phyloP scores from a whole-genome alignment of 208 protist genomes.

The Trypanosoma platydactyli region DNA sequence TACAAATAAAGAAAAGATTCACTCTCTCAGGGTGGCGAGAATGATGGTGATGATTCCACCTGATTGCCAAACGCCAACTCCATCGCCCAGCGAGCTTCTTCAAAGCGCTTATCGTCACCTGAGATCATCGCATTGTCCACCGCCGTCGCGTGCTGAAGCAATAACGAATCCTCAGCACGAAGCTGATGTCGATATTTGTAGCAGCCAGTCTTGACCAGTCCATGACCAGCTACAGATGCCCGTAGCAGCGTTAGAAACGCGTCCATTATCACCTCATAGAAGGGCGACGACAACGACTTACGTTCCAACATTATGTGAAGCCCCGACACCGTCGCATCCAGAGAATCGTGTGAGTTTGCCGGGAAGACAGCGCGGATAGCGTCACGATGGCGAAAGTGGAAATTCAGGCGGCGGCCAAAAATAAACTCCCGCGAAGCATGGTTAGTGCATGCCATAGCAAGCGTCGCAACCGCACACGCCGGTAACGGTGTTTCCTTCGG shows the following conservation, averaged over 20 bases:
- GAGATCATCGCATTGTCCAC: constrained; percentile 78
- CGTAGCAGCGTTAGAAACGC: constrained; percentile 74
- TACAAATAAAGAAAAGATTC: not conserved
- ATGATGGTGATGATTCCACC: not conserved
- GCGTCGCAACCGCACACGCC: constrained; percentile 34
- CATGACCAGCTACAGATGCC: constrained; percentile 60
- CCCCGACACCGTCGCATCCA: constrained; percentile 55
- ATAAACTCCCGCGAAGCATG: constrained; percentile 74
- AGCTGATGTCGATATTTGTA: constrained; percentile 52
- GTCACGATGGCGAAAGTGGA: constrained; percentile 69
- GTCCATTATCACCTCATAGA: constrained; percentile 89
- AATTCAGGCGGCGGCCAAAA: constrained; percentile 75
- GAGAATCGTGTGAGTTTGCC: constrained; percentile 19
- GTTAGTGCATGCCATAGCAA: constrained; percentile 62
- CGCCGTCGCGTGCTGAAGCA: constrained; percentile 49
- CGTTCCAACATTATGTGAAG: constrained; percentile 55
- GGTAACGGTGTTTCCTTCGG: constrained; percentile 53
- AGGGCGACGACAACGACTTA: constrained; percentile 39
- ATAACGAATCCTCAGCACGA: constrained; percentile 7
- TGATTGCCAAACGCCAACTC: constrained; percentile 37
- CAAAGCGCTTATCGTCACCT: constrained; percentile 58
- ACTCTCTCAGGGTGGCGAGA: not conserved
- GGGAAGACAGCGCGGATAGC: constrained; percentile 63
- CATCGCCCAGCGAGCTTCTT: constrained; percentile 51
- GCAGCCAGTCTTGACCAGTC: constrained; percentile 64